phyloP scores from a whole-genome alignment of 148 eudicot species.

The Cornus florida region DNA sequence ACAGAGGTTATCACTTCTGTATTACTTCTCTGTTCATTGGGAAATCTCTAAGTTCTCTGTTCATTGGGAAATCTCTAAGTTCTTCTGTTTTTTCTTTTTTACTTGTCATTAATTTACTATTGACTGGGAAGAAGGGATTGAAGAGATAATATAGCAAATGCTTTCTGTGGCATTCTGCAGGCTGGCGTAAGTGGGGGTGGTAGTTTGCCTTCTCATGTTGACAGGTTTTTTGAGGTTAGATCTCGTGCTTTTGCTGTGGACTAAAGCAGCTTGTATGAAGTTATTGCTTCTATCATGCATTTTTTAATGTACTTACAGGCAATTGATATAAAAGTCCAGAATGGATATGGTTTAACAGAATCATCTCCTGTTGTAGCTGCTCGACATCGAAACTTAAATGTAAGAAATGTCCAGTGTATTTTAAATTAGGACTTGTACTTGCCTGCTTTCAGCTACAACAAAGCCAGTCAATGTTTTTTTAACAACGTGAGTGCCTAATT shows the following conservation, averaged over 20 bases:
- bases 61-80: no score
- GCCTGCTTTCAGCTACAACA: background rate
- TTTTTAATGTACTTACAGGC: constrained; percentile 48
- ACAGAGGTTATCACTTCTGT: background rate
- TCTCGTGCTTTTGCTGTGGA: constrained; percentile 13
- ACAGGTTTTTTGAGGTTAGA: constrained; percentile 88
- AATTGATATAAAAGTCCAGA: constrained; percentile 67
- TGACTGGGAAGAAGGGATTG: background rate
- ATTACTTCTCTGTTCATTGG: background rate
- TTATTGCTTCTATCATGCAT: constrained; percentile 4
- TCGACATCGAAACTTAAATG: constrained; percentile 67
- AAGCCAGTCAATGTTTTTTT: background rate
- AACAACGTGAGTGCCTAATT: background rate
- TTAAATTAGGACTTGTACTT: background rate
- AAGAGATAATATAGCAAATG: background rate
- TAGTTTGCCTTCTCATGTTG: constrained; percentile 79
- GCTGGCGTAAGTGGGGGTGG: constrained; percentile 98
- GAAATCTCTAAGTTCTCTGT: background rate
- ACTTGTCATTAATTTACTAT: background rate
- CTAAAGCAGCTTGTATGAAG: background rate
- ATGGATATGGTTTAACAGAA: constrained; percentile 95
- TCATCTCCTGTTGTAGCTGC: constrained; percentile 79
- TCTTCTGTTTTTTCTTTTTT: background rate
- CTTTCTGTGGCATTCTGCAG: constrained; percentile 39
- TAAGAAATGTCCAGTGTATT: constrained; percentile 30